Evolutionary conservation across 106 monocot genomes (phyloP).

Genomic region (Acanthochlamys bracteata): DNA sequence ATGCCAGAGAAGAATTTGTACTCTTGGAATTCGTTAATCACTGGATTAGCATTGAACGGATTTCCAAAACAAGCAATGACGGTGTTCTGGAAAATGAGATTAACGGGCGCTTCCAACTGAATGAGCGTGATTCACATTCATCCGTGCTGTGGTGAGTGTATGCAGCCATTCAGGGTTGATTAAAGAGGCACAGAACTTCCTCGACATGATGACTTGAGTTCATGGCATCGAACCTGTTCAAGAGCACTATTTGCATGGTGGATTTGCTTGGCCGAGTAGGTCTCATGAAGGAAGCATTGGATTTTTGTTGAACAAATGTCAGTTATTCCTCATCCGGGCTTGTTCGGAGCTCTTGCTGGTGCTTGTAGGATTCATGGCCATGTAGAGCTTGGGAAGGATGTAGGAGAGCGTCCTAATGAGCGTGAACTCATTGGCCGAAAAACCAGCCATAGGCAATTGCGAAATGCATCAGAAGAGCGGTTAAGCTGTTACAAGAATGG

Average conservation of each 20-base stretch:
- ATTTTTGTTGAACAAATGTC: conserved; percentile 52
- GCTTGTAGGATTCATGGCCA: conserved; percentile 54
- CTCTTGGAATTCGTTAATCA: conserved; percentile 63
- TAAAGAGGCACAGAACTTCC: conserved; percentile 40
- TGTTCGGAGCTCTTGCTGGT: conserved; percentile 52
- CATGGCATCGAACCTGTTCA: conserved; percentile 33
- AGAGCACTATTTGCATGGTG: conserved; percentile 66
- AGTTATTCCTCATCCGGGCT: conserved; percentile 34
- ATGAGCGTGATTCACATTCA: conserved; percentile 47
- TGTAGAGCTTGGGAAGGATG: conserved; percentile 37
- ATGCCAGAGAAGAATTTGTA: conserved; percentile 57
- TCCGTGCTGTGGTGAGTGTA: conserved; percentile 39
- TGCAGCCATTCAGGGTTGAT: conserved; percentile 57
- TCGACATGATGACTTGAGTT: conserved; percentile 35
- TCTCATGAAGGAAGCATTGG: conserved; percentile 43
- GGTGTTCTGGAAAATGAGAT: conserved; percentile 57
- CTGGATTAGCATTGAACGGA: conserved; percentile 60
- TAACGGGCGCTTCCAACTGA: conserved; percentile 23
- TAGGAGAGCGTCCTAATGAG: conserved; percentile 48
- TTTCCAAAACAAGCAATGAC: conserved; percentile 30
- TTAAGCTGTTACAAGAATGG: conserved; percentile 42
- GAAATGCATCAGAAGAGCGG: conserved; percentile 29
- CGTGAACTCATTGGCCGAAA: conserved; percentile 63
- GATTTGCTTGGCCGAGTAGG: conserved; percentile 65
- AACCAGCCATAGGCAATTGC: conserved; percentile 26